These are phyloP conservation scores for Salix exigua DNA, from an alignment of 345 rosid genomes.

Conservation along the genomic window DNA sequence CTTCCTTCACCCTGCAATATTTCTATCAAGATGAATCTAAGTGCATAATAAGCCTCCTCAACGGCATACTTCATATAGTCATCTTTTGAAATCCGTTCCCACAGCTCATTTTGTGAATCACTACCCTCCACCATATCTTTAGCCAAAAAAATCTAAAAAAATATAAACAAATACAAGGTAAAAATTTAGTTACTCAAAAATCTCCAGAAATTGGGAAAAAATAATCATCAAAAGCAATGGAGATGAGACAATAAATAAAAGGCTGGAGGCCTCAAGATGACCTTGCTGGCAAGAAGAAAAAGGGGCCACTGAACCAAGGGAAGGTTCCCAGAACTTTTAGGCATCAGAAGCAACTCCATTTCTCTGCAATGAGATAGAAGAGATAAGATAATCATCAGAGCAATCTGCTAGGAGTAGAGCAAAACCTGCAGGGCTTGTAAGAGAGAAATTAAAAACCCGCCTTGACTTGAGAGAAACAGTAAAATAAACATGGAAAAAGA, in stretches of 20 bases:
- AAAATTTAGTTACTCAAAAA: background rate
- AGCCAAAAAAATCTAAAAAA: conserved; percentile 70
- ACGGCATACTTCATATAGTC: conserved; percentile 96
- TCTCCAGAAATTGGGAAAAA: background rate
- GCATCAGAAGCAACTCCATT: conserved; percentile 91
- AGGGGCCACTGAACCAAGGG: conserved; percentile 93
- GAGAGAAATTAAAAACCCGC: background rate
- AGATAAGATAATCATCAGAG: background rate
- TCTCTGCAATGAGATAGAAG: conserved; percentile 47
- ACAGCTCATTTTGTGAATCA: conserved; percentile 72
- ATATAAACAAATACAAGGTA: background rate
- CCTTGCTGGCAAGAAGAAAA: conserved; percentile 99
- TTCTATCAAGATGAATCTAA: conserved; percentile 59
- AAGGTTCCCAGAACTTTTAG: conserved; percentile 80
- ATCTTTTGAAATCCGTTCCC: conserved; percentile 83
- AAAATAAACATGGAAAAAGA: too few species aligned
- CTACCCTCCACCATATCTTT: conserved; percentile 72
- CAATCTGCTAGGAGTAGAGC: background rate
- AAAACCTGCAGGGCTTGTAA: background rate
- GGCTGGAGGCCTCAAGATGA: conserved; percentile 16
- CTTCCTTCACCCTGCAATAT: conserved; percentile 84
- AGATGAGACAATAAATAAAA: background rate
- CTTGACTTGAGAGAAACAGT: too few species aligned
- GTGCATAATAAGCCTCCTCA: conserved; percentile 70
- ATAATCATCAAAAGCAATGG: background rate